phyloP scores from a whole-genome alignment of 2,329 filamentous ascomycete species.

The Penicillium occitanis region DNA sequence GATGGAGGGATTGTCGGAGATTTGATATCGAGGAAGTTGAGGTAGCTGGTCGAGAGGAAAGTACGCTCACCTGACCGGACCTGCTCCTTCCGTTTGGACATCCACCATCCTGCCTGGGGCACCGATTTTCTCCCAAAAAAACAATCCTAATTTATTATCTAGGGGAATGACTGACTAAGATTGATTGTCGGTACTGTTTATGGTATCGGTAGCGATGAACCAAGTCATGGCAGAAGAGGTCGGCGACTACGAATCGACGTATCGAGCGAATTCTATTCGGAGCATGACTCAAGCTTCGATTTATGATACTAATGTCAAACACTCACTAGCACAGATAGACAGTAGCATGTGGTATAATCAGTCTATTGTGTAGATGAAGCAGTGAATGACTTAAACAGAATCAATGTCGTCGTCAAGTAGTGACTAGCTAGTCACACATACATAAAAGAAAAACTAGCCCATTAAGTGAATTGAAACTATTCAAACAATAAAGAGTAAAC shows the following conservation, averaged over 20 bases:
- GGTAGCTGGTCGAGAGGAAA: background rate
- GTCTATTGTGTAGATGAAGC: background rate
- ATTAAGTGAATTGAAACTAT: background rate
- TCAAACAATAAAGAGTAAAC: background rate
- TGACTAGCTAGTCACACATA: background rate
- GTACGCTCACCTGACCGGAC: background rate
- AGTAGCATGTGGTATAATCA: background rate
- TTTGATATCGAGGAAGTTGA: background rate
- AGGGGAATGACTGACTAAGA: background rate
- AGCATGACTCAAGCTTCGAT: background rate
- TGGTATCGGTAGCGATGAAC: background rate
- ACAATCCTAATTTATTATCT: background rate
- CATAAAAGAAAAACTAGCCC: background rate
- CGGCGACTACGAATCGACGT: background rate
- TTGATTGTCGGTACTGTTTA: background rate
- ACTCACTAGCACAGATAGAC: too few relatives aligned
- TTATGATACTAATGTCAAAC: background rate
- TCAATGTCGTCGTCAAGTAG: background rate
- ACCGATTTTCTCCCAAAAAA: background rate
- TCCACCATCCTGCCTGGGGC: background rate
- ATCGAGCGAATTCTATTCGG: background rate
- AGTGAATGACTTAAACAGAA: background rate
- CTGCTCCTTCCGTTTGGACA: conserved; percentile 1
- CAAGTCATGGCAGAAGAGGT: background rate
- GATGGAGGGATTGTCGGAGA: background rate